phyloP scores from a whole-genome alignment of 495 filamentous ascomycete species.

The Darksidea phi region DNA sequence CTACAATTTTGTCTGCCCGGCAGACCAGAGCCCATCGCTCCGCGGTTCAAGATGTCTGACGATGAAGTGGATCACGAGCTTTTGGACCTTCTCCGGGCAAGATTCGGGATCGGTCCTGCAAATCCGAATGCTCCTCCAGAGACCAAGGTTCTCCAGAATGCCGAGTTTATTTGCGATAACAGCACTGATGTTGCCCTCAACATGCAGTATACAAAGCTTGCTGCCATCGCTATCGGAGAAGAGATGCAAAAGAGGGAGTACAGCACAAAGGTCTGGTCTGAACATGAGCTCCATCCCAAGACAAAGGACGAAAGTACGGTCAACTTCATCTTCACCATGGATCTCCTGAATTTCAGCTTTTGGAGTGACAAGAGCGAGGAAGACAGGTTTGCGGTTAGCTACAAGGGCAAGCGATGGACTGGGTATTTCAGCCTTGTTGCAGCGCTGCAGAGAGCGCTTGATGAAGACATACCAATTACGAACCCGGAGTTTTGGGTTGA shows the following conservation, averaged over 20 bases:
- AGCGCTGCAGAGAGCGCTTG: conserved; percentile 77
- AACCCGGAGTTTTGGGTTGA: conserved; percentile 83
- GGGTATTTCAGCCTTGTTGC: conserved; percentile 96
- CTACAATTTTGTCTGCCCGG: too few relatives aligned
- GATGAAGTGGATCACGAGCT: conserved; percentile 87
- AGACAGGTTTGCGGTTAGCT: conserved; percentile 74
- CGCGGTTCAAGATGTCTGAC: conserved; percentile 66
- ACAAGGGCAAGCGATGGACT: conserved; percentile 77
- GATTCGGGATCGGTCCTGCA: conserved; percentile 55
- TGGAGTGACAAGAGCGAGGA: conserved; percentile 70
- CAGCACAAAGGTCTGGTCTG: conserved; percentile 79
- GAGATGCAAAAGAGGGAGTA: conserved; percentile 82
- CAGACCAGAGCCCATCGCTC: too few relatives aligned
- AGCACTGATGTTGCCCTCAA: conserved; percentile 87
- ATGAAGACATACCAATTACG: conserved; percentile 95
- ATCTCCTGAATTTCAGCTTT: conserved; percentile 93
- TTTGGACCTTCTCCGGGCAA: conserved; percentile 79
- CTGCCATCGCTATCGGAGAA: conserved; percentile 72
- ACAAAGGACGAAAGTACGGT: conserved; percentile 71
- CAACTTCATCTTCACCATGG: conserved; percentile 94
- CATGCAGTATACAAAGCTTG: conserved; percentile 72
- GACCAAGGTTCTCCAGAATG: conserved; percentile 77
- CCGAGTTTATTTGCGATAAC: conserved; percentile 87
- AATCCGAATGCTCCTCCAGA: conserved; percentile 52
- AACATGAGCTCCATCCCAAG: conserved; percentile 89